Evolutionary conservation across 2,329 filamentous ascomycete species (phyloP), one percentile per base, ranked within the genome.

Genomic region (Pseudocercospora pini-densiflorae): DNA sequence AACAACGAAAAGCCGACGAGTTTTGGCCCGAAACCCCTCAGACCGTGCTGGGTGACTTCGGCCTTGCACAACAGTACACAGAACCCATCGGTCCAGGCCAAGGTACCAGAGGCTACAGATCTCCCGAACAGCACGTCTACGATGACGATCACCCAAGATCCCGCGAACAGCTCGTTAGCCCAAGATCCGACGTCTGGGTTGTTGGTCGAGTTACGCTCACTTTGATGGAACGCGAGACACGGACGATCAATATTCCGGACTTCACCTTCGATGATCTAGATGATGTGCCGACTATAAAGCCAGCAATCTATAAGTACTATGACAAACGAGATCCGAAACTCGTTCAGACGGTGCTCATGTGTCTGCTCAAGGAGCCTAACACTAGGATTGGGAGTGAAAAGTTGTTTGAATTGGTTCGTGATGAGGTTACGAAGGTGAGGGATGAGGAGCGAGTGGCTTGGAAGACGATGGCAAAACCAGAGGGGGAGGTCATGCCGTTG

Each of bases 1-100:
- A 36, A n/a, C 16, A 27, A 16, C 31, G 19, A 10, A 55, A 49
- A 40, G 29, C 14, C 16, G 31, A 14, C 16, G 29, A 19, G 21
- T 40, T 14, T n/a, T 63, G 61, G 61, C 57, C 49, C 14, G 49
- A 36, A 7, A 29, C 64, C 4, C 65, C 65, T 5, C 29, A 59
- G 3, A 21, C 51, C n/a, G 63, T 64, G 19, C 61, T 67, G 6
- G 65, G 54, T n/a, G 65, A 67, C 23, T 67, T 60, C 19, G 65
- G 57, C 14, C 51, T 64, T n/a, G 57, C 57, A 1, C 14, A 29
- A 19, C 49, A 27, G 40, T 29, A 33, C 5, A 51, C 12, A 1
- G 27, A 64, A n/a, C 10, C 24, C 24, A 24, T 36, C 9, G 2
- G 27, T 6, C 33, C 33, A 1, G 53, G 14, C 14, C 12, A 21